Percentiles rank a stretch among this genome's conserved stretches.
Conservation (phyloP, 352 stramenopile species). For the Pythium biforme region DNA sequence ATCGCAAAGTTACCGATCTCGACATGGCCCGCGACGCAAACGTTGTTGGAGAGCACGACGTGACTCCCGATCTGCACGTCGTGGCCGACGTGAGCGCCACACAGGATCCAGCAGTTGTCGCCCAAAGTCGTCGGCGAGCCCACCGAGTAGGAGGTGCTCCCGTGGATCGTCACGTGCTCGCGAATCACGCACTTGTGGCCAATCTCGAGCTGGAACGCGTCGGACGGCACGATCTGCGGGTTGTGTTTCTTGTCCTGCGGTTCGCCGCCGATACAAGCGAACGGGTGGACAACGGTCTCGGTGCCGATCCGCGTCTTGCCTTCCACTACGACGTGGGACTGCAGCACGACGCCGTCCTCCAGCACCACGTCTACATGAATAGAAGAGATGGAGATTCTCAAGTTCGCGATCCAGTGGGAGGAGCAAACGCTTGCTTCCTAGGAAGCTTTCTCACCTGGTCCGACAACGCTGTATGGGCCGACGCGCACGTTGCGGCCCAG, state of each 20-base stretch:
- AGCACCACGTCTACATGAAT: slow-evolving; percentile 57
- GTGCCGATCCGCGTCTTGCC: slow-evolving; percentile 56
- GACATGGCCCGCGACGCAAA: slow-evolving; percentile 79
- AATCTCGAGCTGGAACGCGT: slow-evolving; percentile 41
- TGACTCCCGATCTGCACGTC: slow-evolving; percentile 60
- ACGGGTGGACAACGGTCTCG: slow-evolving; percentile 63
- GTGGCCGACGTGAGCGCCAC: slow-evolving; percentile 71
- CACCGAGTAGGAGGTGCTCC: slow-evolving; percentile 65
- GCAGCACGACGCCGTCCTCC: slow-evolving; percentile 56
- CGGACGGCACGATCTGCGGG: not conserved
- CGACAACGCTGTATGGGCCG: slow-evolving; percentile 71
- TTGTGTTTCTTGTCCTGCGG: slow-evolving; percentile 84
- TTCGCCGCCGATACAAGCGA: slow-evolving; percentile 70
- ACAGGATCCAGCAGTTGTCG: slow-evolving; percentile 80
- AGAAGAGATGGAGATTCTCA: slow-evolving; percentile 18
- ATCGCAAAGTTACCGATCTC: slow-evolving; percentile 72
- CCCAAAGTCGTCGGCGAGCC: slow-evolving; percentile 53
- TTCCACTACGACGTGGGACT: slow-evolving; percentile 77
- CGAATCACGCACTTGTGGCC: slow-evolving; percentile 75
- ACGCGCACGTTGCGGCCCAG: slow-evolving; percentile 62
- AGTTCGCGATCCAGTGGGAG: no score
- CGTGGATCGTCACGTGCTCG: slow-evolving; percentile 82
- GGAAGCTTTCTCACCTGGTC: slow-evolving; percentile 53
- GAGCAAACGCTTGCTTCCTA: no score
- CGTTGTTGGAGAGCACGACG: slow-evolving; percentile 82